Evolutionary conservation across 352 stramenopile genomes (phyloP), one percentile per base, ranked within the genome.

Genomic region (Globisporangium viniferum): DNA sequence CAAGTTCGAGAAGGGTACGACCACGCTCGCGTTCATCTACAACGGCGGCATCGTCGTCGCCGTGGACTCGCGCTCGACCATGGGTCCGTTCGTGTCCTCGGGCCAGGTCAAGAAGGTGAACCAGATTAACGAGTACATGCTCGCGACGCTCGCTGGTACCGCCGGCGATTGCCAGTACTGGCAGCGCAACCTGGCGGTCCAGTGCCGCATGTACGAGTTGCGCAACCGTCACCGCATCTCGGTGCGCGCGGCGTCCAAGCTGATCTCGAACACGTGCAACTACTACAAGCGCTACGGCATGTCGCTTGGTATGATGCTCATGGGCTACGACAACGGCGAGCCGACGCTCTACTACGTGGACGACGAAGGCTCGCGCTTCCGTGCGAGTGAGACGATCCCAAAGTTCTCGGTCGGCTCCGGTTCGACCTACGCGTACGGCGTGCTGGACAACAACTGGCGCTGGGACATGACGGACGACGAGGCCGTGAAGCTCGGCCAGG

Each of bases 261-360:
- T 99, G 67, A 92, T 99, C 57, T 91, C 96, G 27, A 99, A 99
- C 91, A 99, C 97, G 69, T 99, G 99, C 92, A 97, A 98, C 73
- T 97, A 95, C 78, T 97, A 97, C 83, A 96, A 90, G 81, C 76
- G 73, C 72, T 97, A 87, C 81, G 91, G 94, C 54, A 92, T 99
- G 73, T 98, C 93, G 77, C 84, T 99, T 77, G 98, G 98, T 53
- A 99, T 98, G 74, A 99, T 99, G 98, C 97, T 99, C 79, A 98
- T 98, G 72, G 98, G 98, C 62, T 99, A 98, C 91, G 98, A 99
- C 89, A 98, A 95, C 59, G 91, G 89, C 41, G 92, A 98, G 65
- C 97, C 98, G 6, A 93, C 98, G 78, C 89, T 99, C 22, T 99
- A 99, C 82, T 99, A 99, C 75, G 97, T 99, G n/a, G 98, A 99